Percentiles rank a stretch among this genome's conserved stretches.
Evolutionary conservation across 1,284 basidiomycete genomes (phyloP).

Genomic region (Ustilago crameri): DNA sequence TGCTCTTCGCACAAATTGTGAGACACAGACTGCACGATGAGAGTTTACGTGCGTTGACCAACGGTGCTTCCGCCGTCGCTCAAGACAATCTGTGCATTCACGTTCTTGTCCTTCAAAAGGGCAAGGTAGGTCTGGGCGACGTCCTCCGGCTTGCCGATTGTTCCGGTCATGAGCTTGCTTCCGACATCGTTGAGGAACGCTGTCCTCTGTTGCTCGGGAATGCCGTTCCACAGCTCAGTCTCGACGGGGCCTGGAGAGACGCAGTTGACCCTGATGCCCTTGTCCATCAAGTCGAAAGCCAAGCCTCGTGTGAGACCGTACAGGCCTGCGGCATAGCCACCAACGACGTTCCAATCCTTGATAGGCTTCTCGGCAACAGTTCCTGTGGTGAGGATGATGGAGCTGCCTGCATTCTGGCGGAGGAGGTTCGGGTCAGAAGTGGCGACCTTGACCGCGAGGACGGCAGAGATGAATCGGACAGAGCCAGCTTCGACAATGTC

Average conservation of each 20-base stretch:
- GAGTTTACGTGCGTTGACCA: constrained; percentile 6
- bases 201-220: constrained; percentile 12
- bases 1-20: too few species aligned
- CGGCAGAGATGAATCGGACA: constrained; percentile 25
- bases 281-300: constrained; percentile 30
- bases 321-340: constrained; percentile 17
- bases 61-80: constrained; percentile 27
- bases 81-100: constrained; percentile 30
- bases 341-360: constrained; percentile 15
- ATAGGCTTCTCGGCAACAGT: constrained; percentile 28
- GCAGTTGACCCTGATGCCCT: constrained; percentile 43
- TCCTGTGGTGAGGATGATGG: constrained; percentile 42
- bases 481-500: constrained; percentile 24
- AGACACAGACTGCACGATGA: neutral
- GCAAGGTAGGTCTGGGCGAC: constrained; percentile 40
- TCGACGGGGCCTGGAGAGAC: constrained; percentile 37
- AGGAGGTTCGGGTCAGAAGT: constrained; percentile 5
- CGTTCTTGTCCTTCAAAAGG: constrained; percentile 50
- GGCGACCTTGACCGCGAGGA: constrained; percentile 41
- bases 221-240: constrained; percentile 39
- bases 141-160: constrained; percentile 17
- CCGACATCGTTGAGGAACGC: neutral
- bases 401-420: constrained; percentile 7
- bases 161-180: constrained; percentile 13
- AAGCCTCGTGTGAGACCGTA: constrained; percentile 31